Evolutionary conservation across 1,284 basidiomycete genomes (phyloP).

Genomic region (Neonothopanus nambi): DNA sequence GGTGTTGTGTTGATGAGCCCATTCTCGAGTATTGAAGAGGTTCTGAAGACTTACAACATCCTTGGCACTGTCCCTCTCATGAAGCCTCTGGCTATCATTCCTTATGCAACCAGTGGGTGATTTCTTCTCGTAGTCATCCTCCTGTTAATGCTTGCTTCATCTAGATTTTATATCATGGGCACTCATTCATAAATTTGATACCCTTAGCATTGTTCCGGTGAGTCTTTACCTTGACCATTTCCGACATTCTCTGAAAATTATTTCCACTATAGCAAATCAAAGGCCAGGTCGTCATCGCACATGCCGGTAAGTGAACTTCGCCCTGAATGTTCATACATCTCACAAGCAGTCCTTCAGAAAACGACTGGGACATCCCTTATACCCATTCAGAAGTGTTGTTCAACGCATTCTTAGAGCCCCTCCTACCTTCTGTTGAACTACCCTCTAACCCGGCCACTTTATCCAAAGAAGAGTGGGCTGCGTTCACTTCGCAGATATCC

Average conservation of each 20-base stretch:
- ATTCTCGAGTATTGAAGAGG: slow-evolving; percentile 65
- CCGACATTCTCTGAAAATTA: slow-evolving; percentile 10
- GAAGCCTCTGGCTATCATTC: slow-evolving; percentile 66
- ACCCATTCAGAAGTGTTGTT: slow-evolving; percentile 78
- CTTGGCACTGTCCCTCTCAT: slow-evolving; percentile 74
- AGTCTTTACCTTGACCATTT: slow-evolving; percentile 19
- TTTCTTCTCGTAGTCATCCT: neutral
- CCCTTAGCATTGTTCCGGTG: slow-evolving; percentile 59
- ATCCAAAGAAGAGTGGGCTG: slow-evolving; percentile 41
- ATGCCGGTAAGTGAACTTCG: slow-evolving; percentile 44
- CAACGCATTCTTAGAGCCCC: slow-evolving; percentile 62
- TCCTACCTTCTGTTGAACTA: slow-evolving; percentile 51
- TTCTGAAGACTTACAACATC: slow-evolving; percentile 74
- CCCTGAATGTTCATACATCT: neutral
- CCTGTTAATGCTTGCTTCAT: neutral
- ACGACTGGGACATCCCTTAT: slow-evolving; percentile 82
- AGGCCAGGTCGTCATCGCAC: slow-evolving; percentile 73
- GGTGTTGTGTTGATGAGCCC: slow-evolving; percentile 78
- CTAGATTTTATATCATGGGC: slow-evolving; percentile 59
- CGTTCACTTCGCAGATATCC: slow-evolving; percentile 34
- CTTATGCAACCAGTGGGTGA: slow-evolving; percentile 71
- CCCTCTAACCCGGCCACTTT: slow-evolving; percentile 35
- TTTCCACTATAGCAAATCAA: slow-evolving; percentile 51
- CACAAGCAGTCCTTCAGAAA: slow-evolving; percentile 31
- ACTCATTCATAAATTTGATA: slow-evolving; percentile 68